Base-by-base conservation (phyloP, 202 grass and related monocot species). In the Zoysia matrella region DNA sequence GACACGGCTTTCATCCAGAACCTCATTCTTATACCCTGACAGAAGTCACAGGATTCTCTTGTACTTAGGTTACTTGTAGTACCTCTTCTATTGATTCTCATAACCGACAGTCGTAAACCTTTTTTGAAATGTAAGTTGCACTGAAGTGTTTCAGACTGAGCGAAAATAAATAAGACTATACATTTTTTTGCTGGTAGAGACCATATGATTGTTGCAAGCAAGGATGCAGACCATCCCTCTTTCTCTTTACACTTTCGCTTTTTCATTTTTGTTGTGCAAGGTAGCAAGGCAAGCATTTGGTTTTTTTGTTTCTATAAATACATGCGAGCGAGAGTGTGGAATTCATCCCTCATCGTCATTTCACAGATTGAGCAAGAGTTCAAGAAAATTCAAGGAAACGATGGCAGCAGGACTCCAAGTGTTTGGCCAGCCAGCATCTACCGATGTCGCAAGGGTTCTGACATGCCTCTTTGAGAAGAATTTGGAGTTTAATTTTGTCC, bases 401-500 rank as follows among this genome's bases (percentile, higher is more conserved):
- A 95, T 95, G 93, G 88, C 91, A 75, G 80, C 89, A 69, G 79
- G 82, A 11, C 67, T 97, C 88, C 91, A 94, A 69, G 90, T 36
- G 30, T 36, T 36, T 36, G 30, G 30, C 30, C 30, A 36, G 30
- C 30, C 30, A 1, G 30, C 30, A 36, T 36, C 30, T 36, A 36
- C 30, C 30, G 30, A 36, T 36, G 30, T 36, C 30, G 30, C 30
- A 36, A 36, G 30, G 30, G 30, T 36, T 36, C 30, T 36, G 30
- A 36, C 30, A 36, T 36, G 30, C 30, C 30, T 94, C 51, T 91
- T 94, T 72, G 94, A 97, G 87, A 94, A 94, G 90, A 82, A 94
- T 40, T 48, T 91, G 13, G 85, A 90, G 53, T 97, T 94, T 80
- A 80, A 97, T 60, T 80, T 97, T 15, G 85, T 98, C 72, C 90